phyloP scores from a whole-genome alignment of 1,139 yeast species.

The Saccharomyces uvarum region DNA sequence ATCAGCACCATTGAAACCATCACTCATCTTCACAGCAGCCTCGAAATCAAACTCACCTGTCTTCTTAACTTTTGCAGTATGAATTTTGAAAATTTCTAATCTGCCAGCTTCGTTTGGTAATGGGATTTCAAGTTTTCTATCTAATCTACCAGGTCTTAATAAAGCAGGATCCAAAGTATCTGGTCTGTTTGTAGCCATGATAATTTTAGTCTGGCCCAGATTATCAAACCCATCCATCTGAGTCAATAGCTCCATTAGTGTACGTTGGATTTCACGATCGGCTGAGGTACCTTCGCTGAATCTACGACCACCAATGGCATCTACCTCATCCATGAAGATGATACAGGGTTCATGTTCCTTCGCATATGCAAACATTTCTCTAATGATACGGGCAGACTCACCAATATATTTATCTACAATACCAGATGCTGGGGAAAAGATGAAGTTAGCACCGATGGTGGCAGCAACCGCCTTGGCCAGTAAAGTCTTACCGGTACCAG shows the following conservation, averaged over 20 bases:
- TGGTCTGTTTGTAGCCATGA: slow-evolving; percentile 99
- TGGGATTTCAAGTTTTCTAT: slow-evolving; percentile 92
- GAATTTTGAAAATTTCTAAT: slow-evolving; percentile 89
- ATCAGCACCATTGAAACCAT: slow-evolving; percentile 99
- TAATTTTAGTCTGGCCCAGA: slow-evolving; percentile 93
- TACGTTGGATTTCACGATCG: slow-evolving; percentile 97
- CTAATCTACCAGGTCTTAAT: slow-evolving; percentile 96
- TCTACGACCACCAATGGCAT: slow-evolving; percentile 98
- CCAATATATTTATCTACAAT: slow-evolving; percentile 98
- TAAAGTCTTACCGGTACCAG: slow-evolving; percentile 95
- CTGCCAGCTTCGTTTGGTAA: slow-evolving; percentile 96
- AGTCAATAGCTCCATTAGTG: slow-evolving; percentile 92
- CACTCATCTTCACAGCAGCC: slow-evolving; percentile 95
- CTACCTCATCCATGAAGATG: slow-evolving; percentile 98
- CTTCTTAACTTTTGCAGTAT: slow-evolving; percentile 76
- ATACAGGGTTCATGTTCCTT: slow-evolving; percentile 98
- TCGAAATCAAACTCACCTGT: slow-evolving; percentile 96
- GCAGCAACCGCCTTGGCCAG: slow-evolving; percentile 98
- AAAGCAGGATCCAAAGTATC: slow-evolving; percentile 98
- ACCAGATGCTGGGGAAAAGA: slow-evolving; percentile 95
- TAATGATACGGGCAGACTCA: slow-evolving; percentile 89
- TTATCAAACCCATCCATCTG: slow-evolving; percentile 99
- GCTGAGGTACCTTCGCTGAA: slow-evolving; percentile 98
- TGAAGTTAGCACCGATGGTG: slow-evolving; percentile 95
- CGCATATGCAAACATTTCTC: slow-evolving; percentile 98